Conservation (phyloP, 805 yeast species). For the Brettanomyces bruxellensis region DNA sequence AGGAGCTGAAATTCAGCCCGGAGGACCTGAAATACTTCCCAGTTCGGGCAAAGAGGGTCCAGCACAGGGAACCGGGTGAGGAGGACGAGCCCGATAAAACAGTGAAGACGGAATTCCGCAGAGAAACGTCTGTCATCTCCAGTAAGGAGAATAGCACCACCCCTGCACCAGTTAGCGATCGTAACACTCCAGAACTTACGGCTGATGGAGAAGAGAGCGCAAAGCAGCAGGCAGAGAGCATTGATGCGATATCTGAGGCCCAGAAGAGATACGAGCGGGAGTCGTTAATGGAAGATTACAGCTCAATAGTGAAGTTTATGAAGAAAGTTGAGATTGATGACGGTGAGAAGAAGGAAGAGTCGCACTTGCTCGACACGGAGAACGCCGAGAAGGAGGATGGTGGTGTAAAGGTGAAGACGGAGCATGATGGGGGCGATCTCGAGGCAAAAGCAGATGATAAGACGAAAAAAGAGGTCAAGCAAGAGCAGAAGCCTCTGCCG, state of each 20-base stretch:
- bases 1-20: constrained; percentile 43
- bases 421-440: constrained; percentile 1
- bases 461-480: background rate
- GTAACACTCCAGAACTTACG: background rate
- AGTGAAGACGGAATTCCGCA: constrained; percentile 24
- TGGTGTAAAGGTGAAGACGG: background rate
- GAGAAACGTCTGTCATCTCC: constrained; percentile 15
- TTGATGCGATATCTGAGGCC: constrained; percentile 15
- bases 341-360: background rate
- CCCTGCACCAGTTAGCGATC: constrained; percentile 5
- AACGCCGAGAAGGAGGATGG: background rate
- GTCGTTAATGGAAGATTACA: constrained; percentile 30
- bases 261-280: constrained; percentile 29
- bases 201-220: constrained; percentile 1
- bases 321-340: background rate
- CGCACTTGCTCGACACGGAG: background rate
- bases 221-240: constrained; percentile 3
- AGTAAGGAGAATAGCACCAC: constrained; percentile 17
- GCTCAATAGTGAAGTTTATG: constrained; percentile 21
- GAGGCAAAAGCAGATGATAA: constrained; percentile 6
- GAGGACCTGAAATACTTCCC: constrained; percentile 57
- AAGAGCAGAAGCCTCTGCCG: constrained; percentile 3
- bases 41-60: constrained; percentile 54
- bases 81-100: constrained; percentile 21
- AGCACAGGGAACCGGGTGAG: constrained; percentile 29